Conservation (phyloP, 345 rosid species). For the Gossypium thurberi region DNA sequence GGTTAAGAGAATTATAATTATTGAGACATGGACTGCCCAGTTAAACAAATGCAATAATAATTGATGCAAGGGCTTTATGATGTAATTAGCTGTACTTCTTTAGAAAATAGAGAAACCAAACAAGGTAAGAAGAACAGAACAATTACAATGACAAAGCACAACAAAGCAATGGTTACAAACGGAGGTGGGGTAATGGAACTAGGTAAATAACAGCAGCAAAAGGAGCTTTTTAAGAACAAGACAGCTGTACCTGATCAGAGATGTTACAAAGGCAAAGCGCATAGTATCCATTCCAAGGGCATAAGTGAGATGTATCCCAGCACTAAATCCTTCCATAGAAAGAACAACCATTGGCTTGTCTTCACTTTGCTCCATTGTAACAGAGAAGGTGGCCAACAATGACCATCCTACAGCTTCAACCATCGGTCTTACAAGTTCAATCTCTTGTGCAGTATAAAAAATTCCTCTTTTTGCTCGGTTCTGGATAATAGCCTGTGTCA, state of each 20-base stretch:
- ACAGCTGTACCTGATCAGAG: slow-evolving; percentile 73
- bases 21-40: not conserved
- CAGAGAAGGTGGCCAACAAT: slow-evolving; percentile 91
- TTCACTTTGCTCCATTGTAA: slow-evolving; percentile 96
- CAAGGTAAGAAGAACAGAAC: not conserved
- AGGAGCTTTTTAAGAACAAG: not conserved
- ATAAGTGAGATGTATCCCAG: slow-evolving; percentile 83
- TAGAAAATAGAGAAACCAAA: not conserved
- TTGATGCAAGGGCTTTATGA: not conserved
- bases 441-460: slow-evolving; percentile 67
- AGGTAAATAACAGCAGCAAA: not conserved
- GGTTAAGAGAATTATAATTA: not conserved
- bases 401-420: slow-evolving; percentile 99
- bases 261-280: slow-evolving; percentile 97
- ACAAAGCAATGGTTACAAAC: not conserved
- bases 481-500: slow-evolving; percentile 81
- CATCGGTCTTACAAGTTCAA: slow-evolving; percentile 87
- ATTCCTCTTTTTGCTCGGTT: slow-evolving; percentile 82
- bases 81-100: not conserved
- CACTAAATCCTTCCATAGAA: slow-evolving; percentile 97
- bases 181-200: not conserved
- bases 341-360: slow-evolving; percentile 78
- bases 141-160: slow-evolving; percentile 1
- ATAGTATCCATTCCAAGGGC: slow-evolving; percentile 98
- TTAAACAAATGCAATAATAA: not conserved